phyloP scores from a whole-genome alignment of 2,329 filamentous ascomycete species.

The Aureobasidium melanogenum region DNA sequence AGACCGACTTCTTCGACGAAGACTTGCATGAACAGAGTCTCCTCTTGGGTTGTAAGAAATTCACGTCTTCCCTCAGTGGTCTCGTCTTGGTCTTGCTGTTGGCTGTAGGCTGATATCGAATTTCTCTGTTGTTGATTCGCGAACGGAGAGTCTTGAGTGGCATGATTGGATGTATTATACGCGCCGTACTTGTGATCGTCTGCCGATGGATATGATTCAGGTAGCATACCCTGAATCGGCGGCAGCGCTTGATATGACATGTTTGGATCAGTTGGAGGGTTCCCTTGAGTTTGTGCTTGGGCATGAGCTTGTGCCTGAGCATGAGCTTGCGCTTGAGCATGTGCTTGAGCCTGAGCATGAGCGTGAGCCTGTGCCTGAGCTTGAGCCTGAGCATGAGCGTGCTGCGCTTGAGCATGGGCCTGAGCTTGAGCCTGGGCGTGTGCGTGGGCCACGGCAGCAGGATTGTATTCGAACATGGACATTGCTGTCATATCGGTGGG shows the following conservation, averaged over 20 bases:
- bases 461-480: slow-evolving; percentile 6
- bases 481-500: background rate
- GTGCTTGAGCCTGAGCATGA: background rate
- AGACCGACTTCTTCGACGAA: slow-evolving; percentile 84
- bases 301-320: background rate
- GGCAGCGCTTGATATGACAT: slow-evolving; percentile 41
- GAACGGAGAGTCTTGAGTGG: slow-evolving; percentile 23
- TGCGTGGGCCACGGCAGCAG: slow-evolving; percentile 3
- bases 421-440: slow-evolving; percentile 6
- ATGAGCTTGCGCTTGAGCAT: background rate
- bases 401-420: slow-evolving; percentile 8
- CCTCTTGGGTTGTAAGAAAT: slow-evolving; percentile 64
- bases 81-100: slow-evolving; percentile 28
- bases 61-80: slow-evolving; percentile 43
- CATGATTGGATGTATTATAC: slow-evolving; percentile 17
- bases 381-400: slow-evolving; percentile 15
- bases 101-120: slow-evolving; percentile 25
- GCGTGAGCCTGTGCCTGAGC: slow-evolving; percentile 22
- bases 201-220: slow-evolving; percentile 36
- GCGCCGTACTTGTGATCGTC: slow-evolving; percentile 20
- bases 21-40: slow-evolving; percentile 81
- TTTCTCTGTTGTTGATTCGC: slow-evolving; percentile 30
- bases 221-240: slow-evolving; percentile 41
- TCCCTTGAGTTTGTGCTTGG: slow-evolving; percentile 11
- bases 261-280: slow-evolving; percentile 24